Evolutionary conservation across 73 alveolate genomes (phyloP), one percentile per base, ranked within the genome.

Genomic region (Symbiodinium pilosum): DNA sequence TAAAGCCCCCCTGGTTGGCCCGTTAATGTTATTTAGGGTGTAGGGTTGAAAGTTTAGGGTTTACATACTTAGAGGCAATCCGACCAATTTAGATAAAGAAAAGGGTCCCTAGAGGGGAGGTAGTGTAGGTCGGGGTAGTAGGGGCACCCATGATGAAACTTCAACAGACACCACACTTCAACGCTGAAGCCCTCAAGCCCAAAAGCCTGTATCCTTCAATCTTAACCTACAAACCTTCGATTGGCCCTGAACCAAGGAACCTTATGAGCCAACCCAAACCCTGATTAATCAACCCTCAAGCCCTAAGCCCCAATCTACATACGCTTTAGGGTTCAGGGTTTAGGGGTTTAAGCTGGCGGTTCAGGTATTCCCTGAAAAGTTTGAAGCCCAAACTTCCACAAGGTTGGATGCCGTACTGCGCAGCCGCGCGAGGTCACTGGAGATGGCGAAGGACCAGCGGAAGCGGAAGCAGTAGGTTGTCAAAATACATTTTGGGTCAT

Each of bases 401-500:
- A 64, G 77, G 77, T 64, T 64, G 77, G 77, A 64, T 26, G 77
- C 77, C 77, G 77, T 64, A 36, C 77, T 64, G 77, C 77, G 77
- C 3, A 64, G 77, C 77, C 32, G 28, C 30, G 20, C 28, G 38
- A 16, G 38, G 11, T 21, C 30, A 32, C 32, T 64, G 77, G 16
- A 26, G 12, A 36, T 21, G 21, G 77, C 77, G 40, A 64, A 64
- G 77, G 77, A 32, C 16, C 71, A 21, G 8, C 2, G 32, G 18
- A 54, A 54, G 71, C 71, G n/a, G n/a, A n/a, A n/a, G n/a, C n/a
- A n/a, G n/a, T n/a, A n/a, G n/a, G n/a, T n/a, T n/a, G n/a, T n/a
- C n/a, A n/a, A n/a, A n/a, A n/a, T n/a, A n/a, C n/a, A n/a, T n/a
- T n/a, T n/a, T n/a, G n/a, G n/a, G n/a, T n/a, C n/a, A n/a, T n/a